Evolutionary conservation across 192 early-diverging fungal genomes (phyloP).

Genomic region (Umbelopsis vinacea): DNA sequence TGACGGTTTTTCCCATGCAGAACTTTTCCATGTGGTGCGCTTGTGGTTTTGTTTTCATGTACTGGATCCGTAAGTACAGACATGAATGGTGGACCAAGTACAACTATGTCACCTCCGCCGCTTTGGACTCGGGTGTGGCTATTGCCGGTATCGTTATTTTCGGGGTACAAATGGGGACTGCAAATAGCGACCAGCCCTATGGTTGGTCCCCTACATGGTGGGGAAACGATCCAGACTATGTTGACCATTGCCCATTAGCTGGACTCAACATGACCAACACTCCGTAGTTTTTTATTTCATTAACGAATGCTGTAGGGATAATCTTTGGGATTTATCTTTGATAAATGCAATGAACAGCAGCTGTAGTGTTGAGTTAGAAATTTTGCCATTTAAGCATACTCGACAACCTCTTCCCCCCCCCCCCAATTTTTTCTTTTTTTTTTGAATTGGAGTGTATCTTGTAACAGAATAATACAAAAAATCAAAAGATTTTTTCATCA

Average conservation of each 20-base stretch:
- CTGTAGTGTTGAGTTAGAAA: too few relatives aligned
- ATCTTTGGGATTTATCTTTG: not conserved
- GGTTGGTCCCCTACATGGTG: slow-evolving; percentile 33
- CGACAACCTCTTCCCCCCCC: too few relatives aligned
- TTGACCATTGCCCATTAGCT: slow-evolving; percentile 37
- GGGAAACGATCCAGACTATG: slow-evolving; percentile 26
- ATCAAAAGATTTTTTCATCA: too few relatives aligned
- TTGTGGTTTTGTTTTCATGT: slow-evolving; percentile 59
- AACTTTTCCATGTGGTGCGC: slow-evolving; percentile 51
- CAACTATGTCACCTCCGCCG: slow-evolving; percentile 71
- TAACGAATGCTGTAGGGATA: not conserved
- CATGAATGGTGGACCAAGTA: slow-evolving; percentile 66
- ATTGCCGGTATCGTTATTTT: slow-evolving; percentile 45
- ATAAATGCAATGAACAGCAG: not conserved
- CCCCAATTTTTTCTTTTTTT: too few relatives aligned
- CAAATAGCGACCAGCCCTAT: not conserved
- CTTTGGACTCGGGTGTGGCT: slow-evolving; percentile 59
- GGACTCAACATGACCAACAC: slow-evolving; percentile 23
- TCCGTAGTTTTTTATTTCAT: not conserved
- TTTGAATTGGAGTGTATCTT: too few relatives aligned
- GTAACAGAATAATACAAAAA: too few relatives aligned
- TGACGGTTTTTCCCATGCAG: slow-evolving; percentile 26
- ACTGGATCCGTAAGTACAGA: slow-evolving; percentile 51
- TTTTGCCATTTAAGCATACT: too few relatives aligned
- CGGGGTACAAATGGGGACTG: slow-evolving; percentile 30